Evolutionary conservation across 768 basidiomycete species (phyloP), one percentile per base, ranked within the genome.

Genomic region (Boletales sp.): DNA sequence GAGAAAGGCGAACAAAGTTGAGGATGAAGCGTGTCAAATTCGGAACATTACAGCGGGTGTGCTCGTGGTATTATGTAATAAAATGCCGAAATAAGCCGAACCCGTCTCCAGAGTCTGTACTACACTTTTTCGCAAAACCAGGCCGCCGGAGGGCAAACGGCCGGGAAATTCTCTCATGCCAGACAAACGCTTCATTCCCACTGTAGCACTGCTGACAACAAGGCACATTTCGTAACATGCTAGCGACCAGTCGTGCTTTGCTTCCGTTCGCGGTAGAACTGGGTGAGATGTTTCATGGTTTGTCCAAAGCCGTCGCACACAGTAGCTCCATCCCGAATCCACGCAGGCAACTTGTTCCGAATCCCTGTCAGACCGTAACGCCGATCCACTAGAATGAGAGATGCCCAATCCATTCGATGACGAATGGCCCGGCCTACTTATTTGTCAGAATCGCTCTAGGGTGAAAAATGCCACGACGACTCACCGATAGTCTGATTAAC

Each of bases 401-500:
- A 83, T 3, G 94, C 92, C 86, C 94, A 99, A 63, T 99, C 95
- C 56, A 76, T 79, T 28, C 80, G 80, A 65, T 97, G 94, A 38
- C 95, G 84, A 51, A 97, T 95, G 5, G 94, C 94, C 43, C 95
- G 84, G 31, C 94, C 94, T 96, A 36, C 33, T 19, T 40, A 19
- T 25, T 12, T 12, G 34, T 57, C 25, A 58, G 18, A 33, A 47
- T 50, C 32, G 10, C 39, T 28, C 25, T 15, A 35, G 12, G 8
- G n/a, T 32, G 17, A 39, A 9, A 45, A 21, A 32, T 9, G 35
- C 33, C 35, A 38, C 33, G 17, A 3, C 14, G 3, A 38, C 84
- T 49, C 43, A 90, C 94, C 95, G 53, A 99, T 96, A 49, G 90
- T 92, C 66, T 99, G 95, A 68, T 99, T 99, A 46, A 99, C 94